Conservation (phyloP, 768 basidiomycete species). For the Russula sp. region DNA sequence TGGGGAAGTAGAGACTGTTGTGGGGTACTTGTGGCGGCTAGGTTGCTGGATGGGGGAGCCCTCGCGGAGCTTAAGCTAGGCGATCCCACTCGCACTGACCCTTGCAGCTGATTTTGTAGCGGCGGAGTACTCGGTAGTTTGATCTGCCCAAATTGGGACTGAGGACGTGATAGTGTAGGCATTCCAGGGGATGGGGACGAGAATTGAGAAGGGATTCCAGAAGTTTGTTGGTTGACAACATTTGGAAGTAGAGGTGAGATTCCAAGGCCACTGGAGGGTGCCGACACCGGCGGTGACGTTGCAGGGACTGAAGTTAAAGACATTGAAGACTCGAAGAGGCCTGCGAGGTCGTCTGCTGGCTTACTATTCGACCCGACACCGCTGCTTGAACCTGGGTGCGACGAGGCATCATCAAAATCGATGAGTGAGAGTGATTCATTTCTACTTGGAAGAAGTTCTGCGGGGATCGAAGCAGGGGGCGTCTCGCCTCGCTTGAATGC, state of each 20-base stretch:
- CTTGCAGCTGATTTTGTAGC: slow-evolving; percentile 10
- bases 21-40: not conserved
- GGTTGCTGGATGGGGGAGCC: slow-evolving; percentile 1
- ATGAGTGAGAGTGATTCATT: slow-evolving; percentile 49
- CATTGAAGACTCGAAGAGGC: slow-evolving; percentile 42
- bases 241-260: not conserved
- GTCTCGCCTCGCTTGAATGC: slow-evolving; percentile 92
- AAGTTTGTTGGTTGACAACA: not conserved
- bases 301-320: not conserved
- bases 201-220: slow-evolving; percentile 7
- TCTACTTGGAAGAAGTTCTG: slow-evolving; percentile 40
- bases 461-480: slow-evolving; percentile 54
- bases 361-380: slow-evolving; percentile 23
- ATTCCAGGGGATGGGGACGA: slow-evolving; percentile 7
- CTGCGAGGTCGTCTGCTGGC: slow-evolving; percentile 51
- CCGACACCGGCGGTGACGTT: not conserved
- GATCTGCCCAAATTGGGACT: slow-evolving; percentile 19
- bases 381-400: slow-evolving; percentile 21
- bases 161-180: not conserved
- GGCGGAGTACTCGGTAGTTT: slow-evolving; percentile 21
- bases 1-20: slow-evolving; percentile 15
- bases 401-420: slow-evolving; percentile 59
- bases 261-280: slow-evolving; percentile 5
- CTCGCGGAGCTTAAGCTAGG: not conserved
- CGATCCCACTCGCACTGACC: slow-evolving; percentile 7